A percentile compares a stretch with the other conserved stretches of the same genome.
Evolutionary conservation across 129 eudicot species (phyloP).

Genomic region (Artemisia annua): DNA sequence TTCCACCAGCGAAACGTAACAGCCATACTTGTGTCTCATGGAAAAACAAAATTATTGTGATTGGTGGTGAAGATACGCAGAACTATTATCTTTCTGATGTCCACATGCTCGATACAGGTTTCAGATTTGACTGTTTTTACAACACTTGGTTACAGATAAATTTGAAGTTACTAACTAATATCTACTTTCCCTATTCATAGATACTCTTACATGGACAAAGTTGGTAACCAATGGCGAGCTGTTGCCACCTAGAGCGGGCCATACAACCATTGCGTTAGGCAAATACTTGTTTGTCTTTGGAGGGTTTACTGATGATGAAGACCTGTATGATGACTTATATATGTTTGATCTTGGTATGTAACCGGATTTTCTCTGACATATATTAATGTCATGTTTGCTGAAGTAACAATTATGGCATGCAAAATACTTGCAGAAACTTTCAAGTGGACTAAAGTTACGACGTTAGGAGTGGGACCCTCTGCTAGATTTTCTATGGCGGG

Average conservation of each 20-base stretch:
- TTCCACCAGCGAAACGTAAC: conserved; percentile 88
- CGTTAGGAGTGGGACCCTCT: conserved; percentile 85
- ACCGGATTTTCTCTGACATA: not conserved
- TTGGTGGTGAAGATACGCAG: conserved; percentile 89
- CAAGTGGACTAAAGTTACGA: conserved; percentile 66
- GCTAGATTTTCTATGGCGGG: conserved; percentile 98
- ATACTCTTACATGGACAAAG: conserved; percentile 87
- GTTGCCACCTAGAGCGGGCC: conserved; percentile 98
- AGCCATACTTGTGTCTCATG: conserved; percentile 98
- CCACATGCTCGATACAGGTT: conserved; percentile 95
- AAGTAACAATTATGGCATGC: too few relatives aligned
- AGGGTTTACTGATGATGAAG: conserved; percentile 91
- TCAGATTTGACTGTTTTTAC: conserved; percentile 12
- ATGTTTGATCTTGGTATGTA: conserved; percentile 87
- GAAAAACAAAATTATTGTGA: conserved; percentile 86
- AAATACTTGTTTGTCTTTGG: conserved; percentile 88
- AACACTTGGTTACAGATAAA: not conserved
- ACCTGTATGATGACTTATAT: conserved; percentile 76
- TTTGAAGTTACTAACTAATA: conserved; percentile 17
- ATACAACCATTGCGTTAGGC: conserved; percentile 80
- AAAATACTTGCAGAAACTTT: conserved; percentile 55
- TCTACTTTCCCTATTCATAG: conserved; percentile 36
- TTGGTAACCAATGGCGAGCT: conserved; percentile 78
- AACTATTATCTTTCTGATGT: conserved; percentile 88
- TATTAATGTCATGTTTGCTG: too few relatives aligned